Base-by-base conservation (phyloP, 306 rosid genomes). In the Vigna nakashimae region DNA sequence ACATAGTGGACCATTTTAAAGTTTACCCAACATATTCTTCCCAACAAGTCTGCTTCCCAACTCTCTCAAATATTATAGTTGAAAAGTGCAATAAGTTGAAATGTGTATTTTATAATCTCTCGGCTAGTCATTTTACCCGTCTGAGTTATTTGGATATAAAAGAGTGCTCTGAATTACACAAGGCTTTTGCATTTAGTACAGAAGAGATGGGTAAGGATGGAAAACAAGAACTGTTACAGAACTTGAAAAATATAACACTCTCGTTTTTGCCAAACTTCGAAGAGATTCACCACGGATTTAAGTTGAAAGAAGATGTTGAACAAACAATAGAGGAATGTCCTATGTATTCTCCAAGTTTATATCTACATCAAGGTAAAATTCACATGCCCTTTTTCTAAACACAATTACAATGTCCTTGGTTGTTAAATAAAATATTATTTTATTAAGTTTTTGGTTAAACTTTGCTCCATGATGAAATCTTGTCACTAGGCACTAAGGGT, bases 61-160 rank as follows among this genome's bases (percentile, higher is more conserved):
- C 1, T 0, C 40, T 36, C 40, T 36, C 40, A 6, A 1, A 0
- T 6, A 36, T 36, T 36, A 1, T 0, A 6, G 40, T 36, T 36
- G 1, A 6, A 28, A 59, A n/a, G 0, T 63, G 69, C 26, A 63
- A 63, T 2, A 63, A 16, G 49, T 63, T 63, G 69, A 36, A 34
- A 63, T 63, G 15, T 3, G 4, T 63, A 9, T 63, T 36, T 9
- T 36, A 36, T n/a, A 36, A 63, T 63, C 9, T 63, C 0, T 5
- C 17, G 26, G 26, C 69, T 3, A 3, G 0, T 63, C 48, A 63
- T 63, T 36, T 63, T 36, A 14, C 49, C 4, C 0, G 6, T 15
- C 7, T 63, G 1, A 0, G 0, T 2, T 0, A 0, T 0, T 16
- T 63, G 49, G 1, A n/a, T 3, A 34, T 63, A 63, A 0, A 8